phyloP scores from a whole-genome alignment of 805 yeast species.

The Lipomyces chichibuensis region DNA sequence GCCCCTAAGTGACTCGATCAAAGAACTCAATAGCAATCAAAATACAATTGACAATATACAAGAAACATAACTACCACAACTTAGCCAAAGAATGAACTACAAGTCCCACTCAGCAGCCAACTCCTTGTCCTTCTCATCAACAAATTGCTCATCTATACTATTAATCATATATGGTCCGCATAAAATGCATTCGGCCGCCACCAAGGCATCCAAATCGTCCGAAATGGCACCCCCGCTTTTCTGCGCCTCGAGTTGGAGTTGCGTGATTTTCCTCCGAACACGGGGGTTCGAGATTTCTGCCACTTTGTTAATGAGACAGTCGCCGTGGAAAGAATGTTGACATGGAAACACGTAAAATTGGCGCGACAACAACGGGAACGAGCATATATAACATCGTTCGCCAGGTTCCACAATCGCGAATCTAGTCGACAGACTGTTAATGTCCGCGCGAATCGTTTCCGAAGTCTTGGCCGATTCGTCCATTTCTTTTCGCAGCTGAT shows the following conservation, averaged over 20 bases:
- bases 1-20: neutral
- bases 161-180: conserved; percentile 77
- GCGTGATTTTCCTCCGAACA: conserved; percentile 63
- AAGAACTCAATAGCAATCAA: neutral
- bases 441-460: conserved; percentile 61
- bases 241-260: conserved; percentile 52
- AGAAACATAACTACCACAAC: neutral
- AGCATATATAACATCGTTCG: conserved; percentile 75
- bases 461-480: conserved; percentile 65
- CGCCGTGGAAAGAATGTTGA: conserved; percentile 85
- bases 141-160: conserved; percentile 65
- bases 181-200: conserved; percentile 68
- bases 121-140: conserved; percentile 41
- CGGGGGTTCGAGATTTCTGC: conserved; percentile 67
- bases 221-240: conserved; percentile 33
- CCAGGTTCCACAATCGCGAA: conserved; percentile 78
- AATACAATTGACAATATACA: neutral
- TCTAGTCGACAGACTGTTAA: conserved; percentile 54
- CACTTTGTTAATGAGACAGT: conserved; percentile 71
- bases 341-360: conserved; percentile 86
- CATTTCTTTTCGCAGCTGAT: conserved; percentile 72
- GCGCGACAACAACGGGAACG: conserved; percentile 67
- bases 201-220: conserved; percentile 55
- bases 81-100: neutral
- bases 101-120: conserved; percentile 28